These are phyloP conservation scores for Russula brevipes DNA, from an alignment of 768 basidiomycete species.

Conservation along the genomic window DNA sequence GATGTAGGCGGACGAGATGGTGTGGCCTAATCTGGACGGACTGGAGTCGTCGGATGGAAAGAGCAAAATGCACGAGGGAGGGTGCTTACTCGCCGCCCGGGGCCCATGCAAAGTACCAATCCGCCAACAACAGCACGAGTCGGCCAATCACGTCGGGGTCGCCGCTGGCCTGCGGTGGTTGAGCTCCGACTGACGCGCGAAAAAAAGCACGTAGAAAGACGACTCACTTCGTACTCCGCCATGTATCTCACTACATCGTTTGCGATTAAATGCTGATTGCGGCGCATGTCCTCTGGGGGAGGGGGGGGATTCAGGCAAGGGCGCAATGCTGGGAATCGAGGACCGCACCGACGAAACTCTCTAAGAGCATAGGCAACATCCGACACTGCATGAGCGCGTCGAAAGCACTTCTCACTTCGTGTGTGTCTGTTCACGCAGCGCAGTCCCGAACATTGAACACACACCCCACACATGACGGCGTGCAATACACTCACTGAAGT, in stretches of 20 bases:
- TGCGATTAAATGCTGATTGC: constrained; percentile 52
- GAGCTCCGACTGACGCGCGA: neutral
- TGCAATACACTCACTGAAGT: constrained; percentile 29
- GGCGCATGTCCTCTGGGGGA: constrained; percentile 54
- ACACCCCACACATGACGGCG: neutral
- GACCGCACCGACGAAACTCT: constrained; percentile 59
- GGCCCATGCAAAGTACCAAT: constrained; percentile 76
- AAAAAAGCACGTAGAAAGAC: neutral
- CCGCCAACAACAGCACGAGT: constrained; percentile 54
- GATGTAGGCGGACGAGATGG: constrained; percentile 56
- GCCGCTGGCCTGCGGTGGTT: constrained; percentile 37
- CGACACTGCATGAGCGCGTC: constrained; percentile 52
- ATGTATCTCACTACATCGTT: constrained; percentile 57
- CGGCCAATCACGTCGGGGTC: constrained; percentile 47
- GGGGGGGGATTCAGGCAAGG: neutral
- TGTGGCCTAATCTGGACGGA: constrained; percentile 50
- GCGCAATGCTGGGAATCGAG: neutral
- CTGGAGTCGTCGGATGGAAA: constrained; percentile 14
- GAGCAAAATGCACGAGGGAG: constrained; percentile 7
- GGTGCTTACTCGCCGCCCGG: constrained; percentile 56
- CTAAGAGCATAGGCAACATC: constrained; percentile 58
- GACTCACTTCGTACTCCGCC: constrained; percentile 54
- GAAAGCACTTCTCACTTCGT: constrained; percentile 50
- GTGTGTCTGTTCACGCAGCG: constrained; percentile 38
- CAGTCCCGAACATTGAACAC: neutral